phyloP scores from a whole-genome alignment of 2,329 filamentous ascomycete genomes.

The Ophiostoma sp. region DNA sequence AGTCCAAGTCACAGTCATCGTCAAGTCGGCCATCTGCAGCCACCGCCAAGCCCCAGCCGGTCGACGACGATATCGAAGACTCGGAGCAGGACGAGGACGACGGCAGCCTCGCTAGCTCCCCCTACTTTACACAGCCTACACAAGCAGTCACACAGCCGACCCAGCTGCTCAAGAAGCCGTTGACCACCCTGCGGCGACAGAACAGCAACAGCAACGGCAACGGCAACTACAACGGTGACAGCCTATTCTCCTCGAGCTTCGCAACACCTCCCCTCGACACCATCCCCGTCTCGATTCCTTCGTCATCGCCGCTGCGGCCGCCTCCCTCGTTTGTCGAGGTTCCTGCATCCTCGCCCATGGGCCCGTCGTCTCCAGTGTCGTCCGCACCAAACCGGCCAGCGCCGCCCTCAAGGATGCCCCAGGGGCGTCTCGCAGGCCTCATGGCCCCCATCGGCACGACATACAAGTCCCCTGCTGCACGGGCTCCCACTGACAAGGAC shows the following conservation, averaged over 20 bases:
- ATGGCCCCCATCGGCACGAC: constrained; percentile 73
- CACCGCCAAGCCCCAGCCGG: constrained; percentile 1
- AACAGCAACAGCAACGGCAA: constrained; percentile 13
- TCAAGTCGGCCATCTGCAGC: constrained; percentile 21
- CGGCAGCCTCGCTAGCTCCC: constrained; percentile 38
- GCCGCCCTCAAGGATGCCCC: constrained; percentile 21
- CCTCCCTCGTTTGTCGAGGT: constrained; percentile 65
- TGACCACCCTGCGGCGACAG: constrained; percentile 34
- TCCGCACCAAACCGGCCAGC: constrained; percentile 33
- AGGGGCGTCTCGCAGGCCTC: constrained; percentile 48
- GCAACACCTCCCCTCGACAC: constrained; percentile 25
- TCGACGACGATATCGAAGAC: constrained; percentile 38
- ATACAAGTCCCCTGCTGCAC: constrained; percentile 51
- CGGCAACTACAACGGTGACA: neutral
- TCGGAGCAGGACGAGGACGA: constrained; percentile 32
- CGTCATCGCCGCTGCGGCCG: constrained; percentile 36
- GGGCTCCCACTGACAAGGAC: neutral
- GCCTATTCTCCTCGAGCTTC: neutral
- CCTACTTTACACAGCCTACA: constrained; percentile 45
- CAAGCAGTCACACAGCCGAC: constrained; percentile 46
- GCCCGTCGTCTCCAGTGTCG: constrained; percentile 57
- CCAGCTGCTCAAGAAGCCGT: constrained; percentile 40
- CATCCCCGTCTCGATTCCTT: constrained; percentile 29
- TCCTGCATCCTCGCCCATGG: constrained; percentile 76
- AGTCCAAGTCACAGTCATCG: constrained; percentile 37